Evolutionary conservation across 257 asterid genomes (phyloP).

Genomic region (Scutellaria baicalensis): DNA sequence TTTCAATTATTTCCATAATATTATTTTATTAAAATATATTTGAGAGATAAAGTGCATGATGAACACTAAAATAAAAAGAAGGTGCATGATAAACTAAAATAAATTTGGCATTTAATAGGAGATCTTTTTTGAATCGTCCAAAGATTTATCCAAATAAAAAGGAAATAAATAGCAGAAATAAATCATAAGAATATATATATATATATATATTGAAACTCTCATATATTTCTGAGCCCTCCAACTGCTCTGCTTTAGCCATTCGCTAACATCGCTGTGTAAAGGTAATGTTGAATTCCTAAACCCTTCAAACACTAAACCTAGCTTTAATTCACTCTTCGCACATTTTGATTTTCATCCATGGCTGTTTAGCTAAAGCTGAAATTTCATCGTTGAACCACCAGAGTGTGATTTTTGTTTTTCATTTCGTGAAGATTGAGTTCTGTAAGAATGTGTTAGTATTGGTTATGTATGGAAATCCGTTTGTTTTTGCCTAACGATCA

Average conservation of each 20-base stretch:
- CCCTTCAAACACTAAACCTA: not conserved
- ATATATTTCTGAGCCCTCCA: not conserved
- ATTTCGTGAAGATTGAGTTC: not conserved
- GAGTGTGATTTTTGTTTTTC: not conserved
- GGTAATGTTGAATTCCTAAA: slow-evolving; percentile 1
- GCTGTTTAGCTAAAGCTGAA: not conserved
- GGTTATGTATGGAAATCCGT: not conserved
- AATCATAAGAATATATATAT: not conserved
- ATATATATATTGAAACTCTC: not conserved
- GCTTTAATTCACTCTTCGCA: not conserved
- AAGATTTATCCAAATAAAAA: slow-evolving; percentile 6
- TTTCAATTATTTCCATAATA: no score
- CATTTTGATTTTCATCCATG: not conserved
- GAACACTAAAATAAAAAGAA: no score
- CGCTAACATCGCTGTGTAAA: not conserved
- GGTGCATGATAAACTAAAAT: not conserved
- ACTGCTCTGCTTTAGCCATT: not conserved
- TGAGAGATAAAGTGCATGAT: not conserved
- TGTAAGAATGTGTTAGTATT: slow-evolving; percentile 6
- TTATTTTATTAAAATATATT: no score
- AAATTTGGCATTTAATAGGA: slow-evolving; percentile 2
- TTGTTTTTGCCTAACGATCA: not conserved
- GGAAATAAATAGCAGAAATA: slow-evolving; percentile 2
- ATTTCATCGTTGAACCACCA: not conserved
- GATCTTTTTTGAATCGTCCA: not conserved